A percentile compares a stretch with the other conserved stretches of the same genome.
Conservation (phyloP, 306 rosid genomes). For the Cyclanthera cordifolia region DNA sequence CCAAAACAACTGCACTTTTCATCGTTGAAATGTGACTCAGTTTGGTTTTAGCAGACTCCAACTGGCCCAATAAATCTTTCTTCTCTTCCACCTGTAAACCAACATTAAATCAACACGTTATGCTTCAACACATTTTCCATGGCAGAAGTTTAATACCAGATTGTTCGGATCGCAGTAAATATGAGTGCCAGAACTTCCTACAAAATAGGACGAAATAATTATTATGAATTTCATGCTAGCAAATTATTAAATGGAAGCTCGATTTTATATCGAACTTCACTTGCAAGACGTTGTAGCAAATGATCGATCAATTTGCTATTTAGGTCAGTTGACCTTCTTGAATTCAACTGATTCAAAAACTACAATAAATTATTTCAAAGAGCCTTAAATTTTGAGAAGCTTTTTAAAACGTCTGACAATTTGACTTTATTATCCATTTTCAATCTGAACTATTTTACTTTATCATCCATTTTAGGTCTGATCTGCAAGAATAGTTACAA, state of each 20-base stretch:
- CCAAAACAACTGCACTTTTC: conserved; percentile 40
- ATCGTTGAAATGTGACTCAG: conserved; percentile 39
- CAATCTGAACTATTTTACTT: neutral
- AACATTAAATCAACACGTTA: conserved; percentile 21
- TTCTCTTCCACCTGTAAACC: conserved; percentile 43
- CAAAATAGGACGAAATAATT: conserved; percentile 2
- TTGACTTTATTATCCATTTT: neutral
- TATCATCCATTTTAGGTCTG: neutral
- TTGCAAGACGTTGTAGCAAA: conserved; percentile 6
- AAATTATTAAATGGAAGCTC: conserved; percentile 4
- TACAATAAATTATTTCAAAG: neutral
- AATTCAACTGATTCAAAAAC: neutral
- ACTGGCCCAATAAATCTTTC: conserved; percentile 30
- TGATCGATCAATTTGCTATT: conserved; percentile 4
- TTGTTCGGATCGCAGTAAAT: conserved; percentile 22
- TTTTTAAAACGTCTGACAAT: neutral
- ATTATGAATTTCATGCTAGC: neutral
- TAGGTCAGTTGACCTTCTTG: neutral
- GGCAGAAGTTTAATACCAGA: conserved; percentile 31
- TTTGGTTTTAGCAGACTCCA: conserved; percentile 60
- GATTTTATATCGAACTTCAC: neutral
- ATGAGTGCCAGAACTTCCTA: conserved; percentile 34
- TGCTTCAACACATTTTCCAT: conserved; percentile 15
- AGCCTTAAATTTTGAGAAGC: neutral
- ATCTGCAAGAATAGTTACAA: neutral